Percentiles rank a stretch among this genome's conserved stretches.
phyloP scores from a whole-genome alignment of 108 stramenopile species.

The Poteriospumella lacustris region DNA sequence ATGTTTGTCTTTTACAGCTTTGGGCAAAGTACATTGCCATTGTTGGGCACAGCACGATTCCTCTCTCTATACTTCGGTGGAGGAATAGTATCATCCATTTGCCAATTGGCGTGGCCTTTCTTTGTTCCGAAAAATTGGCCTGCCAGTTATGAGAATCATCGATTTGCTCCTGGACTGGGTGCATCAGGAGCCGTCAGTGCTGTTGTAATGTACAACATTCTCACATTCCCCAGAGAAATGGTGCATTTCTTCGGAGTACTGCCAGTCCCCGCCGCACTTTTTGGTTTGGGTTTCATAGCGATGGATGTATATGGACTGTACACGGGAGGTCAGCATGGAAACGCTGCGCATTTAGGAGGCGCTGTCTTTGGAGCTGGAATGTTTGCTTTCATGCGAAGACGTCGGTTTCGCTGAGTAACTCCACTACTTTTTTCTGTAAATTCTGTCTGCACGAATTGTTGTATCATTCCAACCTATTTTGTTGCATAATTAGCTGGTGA shows the following conservation, averaged over 20 bases:
- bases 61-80: not conserved
- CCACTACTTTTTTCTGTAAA: too few species aligned
- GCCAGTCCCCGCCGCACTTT: not conserved
- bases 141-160: not conserved
- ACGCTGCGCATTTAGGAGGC: not conserved
- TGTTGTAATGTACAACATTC: not conserved
- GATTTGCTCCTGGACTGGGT: not conserved
- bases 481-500: too few species aligned
- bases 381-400: not conserved
- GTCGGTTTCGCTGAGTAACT: too few species aligned
- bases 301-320: not conserved
- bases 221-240: not conserved
- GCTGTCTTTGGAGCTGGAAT: not conserved
- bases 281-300: constrained; percentile 7
- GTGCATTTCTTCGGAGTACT: not conserved
- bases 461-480: too few species aligned
- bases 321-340: not conserved
- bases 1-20: constrained; percentile 4
- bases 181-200: not conserved
- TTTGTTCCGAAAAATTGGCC: constrained; percentile 1
- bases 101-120: not conserved
- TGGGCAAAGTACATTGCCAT: not conserved
- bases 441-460: too few species aligned
- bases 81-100: not conserved
- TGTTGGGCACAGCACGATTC: not conserved